Evolutionary conservation across 495 filamentous ascomycete species (phyloP).

Genomic region (Hypoxylon lienhwacheense): DNA sequence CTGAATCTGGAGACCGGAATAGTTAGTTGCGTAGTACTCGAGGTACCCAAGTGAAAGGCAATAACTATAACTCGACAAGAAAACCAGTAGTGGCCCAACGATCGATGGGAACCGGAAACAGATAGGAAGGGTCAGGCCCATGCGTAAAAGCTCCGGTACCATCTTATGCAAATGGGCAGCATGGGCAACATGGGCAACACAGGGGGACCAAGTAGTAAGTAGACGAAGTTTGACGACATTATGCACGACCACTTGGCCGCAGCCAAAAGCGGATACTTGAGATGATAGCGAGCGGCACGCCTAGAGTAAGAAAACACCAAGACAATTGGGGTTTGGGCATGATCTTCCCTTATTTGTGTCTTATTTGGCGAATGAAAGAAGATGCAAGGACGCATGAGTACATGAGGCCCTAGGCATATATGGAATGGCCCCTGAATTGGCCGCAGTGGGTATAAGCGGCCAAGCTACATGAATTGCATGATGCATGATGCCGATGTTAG

Average conservation of each 20-base stretch:
- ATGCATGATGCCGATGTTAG: slow-evolving; percentile 37
- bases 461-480: slow-evolving; percentile 30
- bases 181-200: no score
- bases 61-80: slow-evolving; percentile 38
- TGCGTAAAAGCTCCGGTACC: slow-evolving; percentile 21
- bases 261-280: slow-evolving; percentile 1
- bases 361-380: slow-evolving; percentile 24
- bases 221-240: slow-evolving; percentile 29
- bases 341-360: slow-evolving; percentile 3
- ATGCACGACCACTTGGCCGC: slow-evolving; percentile 34
- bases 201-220: no score
- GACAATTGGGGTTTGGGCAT: slow-evolving; percentile 29
- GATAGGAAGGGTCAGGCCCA: slow-evolving; percentile 29
- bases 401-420: not conserved
- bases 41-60: slow-evolving; percentile 34
- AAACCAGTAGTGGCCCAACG: slow-evolving; percentile 39
- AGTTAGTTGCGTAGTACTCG: slow-evolving; percentile 36
- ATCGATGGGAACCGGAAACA: slow-evolving; percentile 18
- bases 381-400: slow-evolving; percentile 9
- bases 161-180: not conserved
- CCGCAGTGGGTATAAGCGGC: slow-evolving; percentile 27
- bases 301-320: slow-evolving; percentile 3
- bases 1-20: slow-evolving; percentile 29
- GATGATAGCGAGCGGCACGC: slow-evolving; percentile 2
- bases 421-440: slow-evolving; percentile 28